phyloP scores from a whole-genome alignment of 257 asterid genomes.

The Rauvolfia tetraphylla region DNA sequence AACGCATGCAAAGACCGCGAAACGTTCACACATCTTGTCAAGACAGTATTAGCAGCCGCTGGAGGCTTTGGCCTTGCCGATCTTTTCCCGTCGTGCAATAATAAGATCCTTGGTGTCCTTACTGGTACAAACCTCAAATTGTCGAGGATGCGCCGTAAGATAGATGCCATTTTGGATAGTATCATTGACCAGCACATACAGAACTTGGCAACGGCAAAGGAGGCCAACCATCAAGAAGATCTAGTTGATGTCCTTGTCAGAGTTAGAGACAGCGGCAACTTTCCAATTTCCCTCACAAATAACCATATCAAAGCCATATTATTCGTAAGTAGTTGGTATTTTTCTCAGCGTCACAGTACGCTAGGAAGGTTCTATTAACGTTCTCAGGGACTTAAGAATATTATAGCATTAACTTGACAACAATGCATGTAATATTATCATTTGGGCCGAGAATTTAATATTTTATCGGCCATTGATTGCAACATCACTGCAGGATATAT shows the following conservation, averaged over 20 bases:
- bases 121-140: neutral
- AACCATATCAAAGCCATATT: slow-evolving; percentile 7
- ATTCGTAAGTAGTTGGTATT: too few species aligned
- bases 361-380: too few species aligned
- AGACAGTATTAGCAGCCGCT: neutral
- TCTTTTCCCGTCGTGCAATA: slow-evolving; percentile 9
- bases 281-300: neutral
- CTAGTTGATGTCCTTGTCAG: slow-evolving; percentile 5
- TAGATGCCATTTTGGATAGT: neutral
- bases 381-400: too few species aligned
- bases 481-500: too few species aligned
- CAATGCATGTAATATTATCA: too few species aligned
- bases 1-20: neutral
- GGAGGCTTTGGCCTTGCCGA: neutral
- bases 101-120: neutral
- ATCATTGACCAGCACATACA: neutral
- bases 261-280: slow-evolving; percentile 1
- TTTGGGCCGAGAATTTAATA: too few species aligned
- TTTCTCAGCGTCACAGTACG: too few species aligned
- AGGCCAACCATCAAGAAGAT: neutral
- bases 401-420: too few species aligned
- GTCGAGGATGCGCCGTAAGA: neutral
- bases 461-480: too few species aligned
- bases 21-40: neutral
- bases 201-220: neutral